A percentile compares a stretch with the other conserved stretches of the same genome.
Evolutionary conservation across 2,329 filamentous ascomycete species (phyloP).

Genomic region (Aulographum hederae): DNA sequence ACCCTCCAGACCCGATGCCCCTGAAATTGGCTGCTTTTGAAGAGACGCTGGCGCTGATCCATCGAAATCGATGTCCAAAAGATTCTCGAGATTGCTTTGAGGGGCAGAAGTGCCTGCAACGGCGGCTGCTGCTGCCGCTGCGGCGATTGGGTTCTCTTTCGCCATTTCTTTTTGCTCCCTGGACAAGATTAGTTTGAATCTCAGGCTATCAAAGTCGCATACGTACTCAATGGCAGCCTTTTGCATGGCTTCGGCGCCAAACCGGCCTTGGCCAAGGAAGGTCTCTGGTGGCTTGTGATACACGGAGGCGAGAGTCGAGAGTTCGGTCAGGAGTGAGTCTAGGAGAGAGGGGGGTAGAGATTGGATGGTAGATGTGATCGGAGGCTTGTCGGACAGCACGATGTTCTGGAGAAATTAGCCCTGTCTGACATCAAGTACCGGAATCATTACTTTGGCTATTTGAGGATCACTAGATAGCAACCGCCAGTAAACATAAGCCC

Average conservation of each 20-base stretch:
- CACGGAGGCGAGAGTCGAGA: conserved; percentile 88
- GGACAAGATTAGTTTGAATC: conserved; percentile 2
- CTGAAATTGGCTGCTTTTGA: conserved; percentile 40
- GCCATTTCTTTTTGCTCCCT: conserved; percentile 80
- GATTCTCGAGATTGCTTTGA: conserved; percentile 77
- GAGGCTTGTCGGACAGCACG: conserved; percentile 82
- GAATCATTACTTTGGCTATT: conserved; percentile 55
- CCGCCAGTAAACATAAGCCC: conserved; percentile 97
- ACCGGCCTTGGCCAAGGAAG: conserved; percentile 92
- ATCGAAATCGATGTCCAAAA: conserved; percentile 92
- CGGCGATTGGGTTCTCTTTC: conserved; percentile 84
- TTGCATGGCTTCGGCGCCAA: conserved; percentile 85
- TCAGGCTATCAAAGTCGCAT: conserved; percentile 6
- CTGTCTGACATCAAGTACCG: background rate
- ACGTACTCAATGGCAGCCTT: conserved; percentile 72
- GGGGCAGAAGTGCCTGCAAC: conserved; percentile 35
- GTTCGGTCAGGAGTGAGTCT: conserved; percentile 75
- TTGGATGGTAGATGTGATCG: conserved; percentile 86
- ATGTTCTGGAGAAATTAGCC: conserved; percentile 41
- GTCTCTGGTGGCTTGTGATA: conserved; percentile 97
- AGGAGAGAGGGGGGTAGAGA: conserved; percentile 68
- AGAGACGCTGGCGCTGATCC: conserved; percentile 85
- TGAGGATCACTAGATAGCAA: conserved; percentile 81
- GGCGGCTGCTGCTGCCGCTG: conserved; percentile 53
- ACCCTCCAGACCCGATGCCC: conserved; percentile 32